Evolutionary conservation across 768 basidiomycete species (phyloP), one percentile per base, ranked within the genome.

Genomic region (Mycena filopes): DNA sequence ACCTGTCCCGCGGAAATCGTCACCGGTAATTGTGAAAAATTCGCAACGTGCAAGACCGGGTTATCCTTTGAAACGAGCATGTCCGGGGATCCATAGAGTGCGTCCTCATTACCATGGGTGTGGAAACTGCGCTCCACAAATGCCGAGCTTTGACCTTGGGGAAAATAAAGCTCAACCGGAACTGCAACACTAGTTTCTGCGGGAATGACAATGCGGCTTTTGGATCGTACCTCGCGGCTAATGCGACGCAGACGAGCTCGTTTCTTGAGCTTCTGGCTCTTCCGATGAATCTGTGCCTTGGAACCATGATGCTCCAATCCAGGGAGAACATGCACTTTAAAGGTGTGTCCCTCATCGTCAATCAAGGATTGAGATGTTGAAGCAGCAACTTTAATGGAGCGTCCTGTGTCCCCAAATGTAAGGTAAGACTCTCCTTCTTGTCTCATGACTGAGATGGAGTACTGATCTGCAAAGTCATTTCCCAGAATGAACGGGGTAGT

Each of bases 381-480:
- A 21, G n/a, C 40, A 4, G 9, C 12, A 1, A 63, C 62, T 25
- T 56, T 42, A 0, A 63, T 10, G 25, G 5, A 0, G 1, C 62
- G 29, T 40, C 47, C 55, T 2, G 63, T 49, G 25, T 57, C 23
- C 16, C 63, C 55, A 21, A 57, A 57, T 21, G 16, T 5, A 1
- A 64, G 26, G 31, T 64, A 51, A 4, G 63, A 11, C 8, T 56
- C 54, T n/a, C 55, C 63, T n/a, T 57, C 60, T 15, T 69, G n/a
- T 54, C 76, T 26, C 2, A 75, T 31, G 1, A 78, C 43, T 4
- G 78, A 77, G 2, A 80, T 56, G 1, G 68, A 71, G 42, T 78
- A 80, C 29, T 77, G 74, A 57, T 77, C 77, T 2, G 77, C 55
- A 29, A 74, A 78, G 23, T 77, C 76, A 48, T 77, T 76, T 7